Conservation (phyloP, 1,284 basidiomycete genomes). For the Rhizoctonia solani region DNA sequence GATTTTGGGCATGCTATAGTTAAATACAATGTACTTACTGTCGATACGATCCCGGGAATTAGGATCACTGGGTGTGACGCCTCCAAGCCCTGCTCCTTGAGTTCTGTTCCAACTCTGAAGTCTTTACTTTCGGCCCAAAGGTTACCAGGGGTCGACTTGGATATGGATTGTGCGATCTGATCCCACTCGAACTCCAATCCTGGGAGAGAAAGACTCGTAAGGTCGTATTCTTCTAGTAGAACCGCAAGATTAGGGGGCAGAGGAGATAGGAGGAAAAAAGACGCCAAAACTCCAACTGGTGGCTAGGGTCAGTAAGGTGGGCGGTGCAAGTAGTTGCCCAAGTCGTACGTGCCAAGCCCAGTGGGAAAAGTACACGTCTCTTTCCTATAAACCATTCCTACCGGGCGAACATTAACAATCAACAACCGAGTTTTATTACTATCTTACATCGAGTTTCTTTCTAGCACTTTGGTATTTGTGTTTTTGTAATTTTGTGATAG, state of each 20-base stretch:
- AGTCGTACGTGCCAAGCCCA: constrained; percentile 37
- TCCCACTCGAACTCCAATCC: constrained; percentile 38
- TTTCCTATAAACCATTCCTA: constrained; percentile 33
- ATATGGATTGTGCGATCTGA: constrained; percentile 34
- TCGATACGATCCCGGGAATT: constrained; percentile 38
- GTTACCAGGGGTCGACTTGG: constrained; percentile 35
- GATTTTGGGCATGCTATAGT: too few relatives aligned
- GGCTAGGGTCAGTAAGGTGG: background rate
- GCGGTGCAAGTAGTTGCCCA: background rate
- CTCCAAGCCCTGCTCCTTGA: constrained; percentile 33
- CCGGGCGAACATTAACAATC: background rate
- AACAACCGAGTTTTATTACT: background rate
- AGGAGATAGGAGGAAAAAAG: constrained; percentile 36
- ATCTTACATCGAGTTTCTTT: constrained; percentile 9
- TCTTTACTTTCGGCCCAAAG: constrained; percentile 37
- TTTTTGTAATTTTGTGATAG: constrained; percentile 17
- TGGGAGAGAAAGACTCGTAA: constrained; percentile 34
- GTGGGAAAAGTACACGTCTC: constrained; percentile 36
- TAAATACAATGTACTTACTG: constrained; percentile 12
- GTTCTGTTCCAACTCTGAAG: constrained; percentile 35
- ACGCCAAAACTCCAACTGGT: constrained; percentile 36
- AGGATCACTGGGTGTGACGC: constrained; percentile 38
- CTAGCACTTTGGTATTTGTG: constrained; percentile 20
- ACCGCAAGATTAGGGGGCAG: constrained; percentile 36
- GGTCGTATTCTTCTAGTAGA: constrained; percentile 38